Evolutionary conservation across 495 filamentous ascomycete species (phyloP).

Genomic region (Xylaria venustula): DNA sequence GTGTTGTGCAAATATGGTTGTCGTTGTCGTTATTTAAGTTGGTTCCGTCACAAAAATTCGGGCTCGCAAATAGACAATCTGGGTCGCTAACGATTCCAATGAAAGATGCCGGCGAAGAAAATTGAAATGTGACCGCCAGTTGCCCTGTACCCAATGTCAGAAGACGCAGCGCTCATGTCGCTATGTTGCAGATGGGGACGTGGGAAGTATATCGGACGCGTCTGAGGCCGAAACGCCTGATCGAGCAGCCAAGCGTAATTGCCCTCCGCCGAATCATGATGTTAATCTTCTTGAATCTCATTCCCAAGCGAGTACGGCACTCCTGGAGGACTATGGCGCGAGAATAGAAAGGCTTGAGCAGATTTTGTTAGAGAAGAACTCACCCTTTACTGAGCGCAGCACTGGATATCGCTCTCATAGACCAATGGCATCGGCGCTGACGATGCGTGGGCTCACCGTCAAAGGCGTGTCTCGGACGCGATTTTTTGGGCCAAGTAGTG

Average conservation of each 20-base stretch:
- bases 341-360: slow-evolving; percentile 36
- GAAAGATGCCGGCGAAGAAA: slow-evolving; percentile 55
- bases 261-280: slow-evolving; percentile 16
- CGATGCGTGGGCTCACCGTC: slow-evolving; percentile 33
- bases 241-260: slow-evolving; percentile 31
- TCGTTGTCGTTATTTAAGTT: not conserved
- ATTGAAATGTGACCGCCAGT: slow-evolving; percentile 56
- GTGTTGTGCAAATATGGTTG: not conserved
- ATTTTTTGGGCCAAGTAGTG: slow-evolving; percentile 32
- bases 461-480: slow-evolving; percentile 32
- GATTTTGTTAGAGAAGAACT: slow-evolving; percentile 24
- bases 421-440: slow-evolving; percentile 26
- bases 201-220: slow-evolving; percentile 30
- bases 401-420: slow-evolving; percentile 12
- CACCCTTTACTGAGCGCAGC: slow-evolving; percentile 20
- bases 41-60: too few species aligned
- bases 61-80: not conserved
- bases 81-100: not conserved
- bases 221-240: slow-evolving; percentile 34
- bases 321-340: slow-evolving; percentile 31
- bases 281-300: slow-evolving; percentile 8
- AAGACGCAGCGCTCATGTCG: slow-evolving; percentile 43
- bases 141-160: slow-evolving; percentile 58
- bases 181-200: slow-evolving; percentile 34
- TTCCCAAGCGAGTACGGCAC: slow-evolving; percentile 15